Evolutionary conservation across 768 basidiomycete species (phyloP), one percentile per base, ranked within the genome.

Genomic region (Serendipita sp.): DNA sequence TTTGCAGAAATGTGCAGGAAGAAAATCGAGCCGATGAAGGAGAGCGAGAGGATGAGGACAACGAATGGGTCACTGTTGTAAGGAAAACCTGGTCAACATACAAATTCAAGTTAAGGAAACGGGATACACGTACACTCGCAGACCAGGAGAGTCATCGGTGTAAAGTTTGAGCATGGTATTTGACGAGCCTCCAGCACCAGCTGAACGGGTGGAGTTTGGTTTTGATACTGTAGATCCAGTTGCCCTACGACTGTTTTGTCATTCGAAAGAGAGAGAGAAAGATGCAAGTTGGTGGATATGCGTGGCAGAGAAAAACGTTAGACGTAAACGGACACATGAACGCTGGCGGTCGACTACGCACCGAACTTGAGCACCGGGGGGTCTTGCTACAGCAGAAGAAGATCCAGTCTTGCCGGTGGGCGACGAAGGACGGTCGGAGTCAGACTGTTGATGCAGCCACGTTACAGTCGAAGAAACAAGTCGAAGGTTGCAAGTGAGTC

Each of bases 141-240:
- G 81, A 28, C 96, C 96, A 54, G 91, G 91, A 66, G 94, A 94
- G 73, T 97, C 96, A 73, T 97, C 95, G 44, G 96, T 98, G 83
- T 98, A 98, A 3, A 99, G 81, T 77, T 91, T 92, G 72, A 99
- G 83, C 96, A 99, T 98, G 65, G 96, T 99, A 78, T 91, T 95
- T 65, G 88, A 91, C 44, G 90, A 93, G 64, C 96, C 96, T 64
- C 96, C 96, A 65, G 92, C 92, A 46, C 95, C 93, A 32, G 94
- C 92, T 45, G 92, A 86, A 66, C 94, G 86, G 35, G 86, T 74
- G 0, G 91, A 94, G 73, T 92, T 93, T 30, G 93, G 91, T 74
- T 81, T 84, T 56, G 85, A 72, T 3, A 75, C 85, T 68, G 85
- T 85, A 62, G 77, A 71, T 47, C 80, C 82, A 66, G 82, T 80